phyloP scores from a whole-genome alignment of 106 monocot genomes.

The Amphibolis antarctica region DNA sequence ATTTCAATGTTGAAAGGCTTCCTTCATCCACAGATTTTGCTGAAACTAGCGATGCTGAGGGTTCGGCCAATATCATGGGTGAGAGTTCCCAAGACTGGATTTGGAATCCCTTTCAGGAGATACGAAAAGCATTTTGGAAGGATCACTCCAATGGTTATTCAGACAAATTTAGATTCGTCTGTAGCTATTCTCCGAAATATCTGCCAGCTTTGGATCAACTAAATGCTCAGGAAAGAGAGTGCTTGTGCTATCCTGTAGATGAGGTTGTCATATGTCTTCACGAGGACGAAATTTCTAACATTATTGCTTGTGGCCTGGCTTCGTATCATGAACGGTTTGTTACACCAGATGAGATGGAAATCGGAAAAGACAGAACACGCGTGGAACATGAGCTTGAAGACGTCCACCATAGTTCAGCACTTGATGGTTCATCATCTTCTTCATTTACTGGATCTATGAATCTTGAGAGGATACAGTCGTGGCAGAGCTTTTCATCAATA shows the following conservation, averaged over 20 bases:
- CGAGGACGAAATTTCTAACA: slow-evolving; percentile 81
- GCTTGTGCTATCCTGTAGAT: slow-evolving; percentile 37
- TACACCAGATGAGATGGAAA: slow-evolving; percentile 14
- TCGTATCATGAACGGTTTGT: slow-evolving; percentile 20
- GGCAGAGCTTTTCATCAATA: slow-evolving; percentile 24
- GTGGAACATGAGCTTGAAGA: slow-evolving; percentile 14
- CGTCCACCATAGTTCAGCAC: slow-evolving; percentile 8
- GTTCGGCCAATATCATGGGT: slow-evolving; percentile 1
- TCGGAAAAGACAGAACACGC: slow-evolving; percentile 15
- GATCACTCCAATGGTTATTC: slow-evolving; percentile 42
- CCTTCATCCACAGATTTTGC: neutral
- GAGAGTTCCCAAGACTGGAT: slow-evolving; percentile 41
- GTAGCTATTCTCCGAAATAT: slow-evolving; percentile 32
- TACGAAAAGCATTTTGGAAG: slow-evolving; percentile 36
- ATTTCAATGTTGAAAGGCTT: neutral
- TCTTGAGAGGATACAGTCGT: slow-evolving; percentile 22
- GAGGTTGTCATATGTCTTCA: slow-evolving; percentile 43
- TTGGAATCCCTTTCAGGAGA: slow-evolving; percentile 56
- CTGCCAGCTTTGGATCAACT: slow-evolving; percentile 27
- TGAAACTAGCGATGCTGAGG: neutral
- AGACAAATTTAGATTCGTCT: slow-evolving; percentile 47
- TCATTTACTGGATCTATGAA: slow-evolving; percentile 31
- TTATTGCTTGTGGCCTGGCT: slow-evolving; percentile 67
- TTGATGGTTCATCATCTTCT: slow-evolving; percentile 23
- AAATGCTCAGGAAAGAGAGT: slow-evolving; percentile 16